Evolutionary conservation across 2,329 filamentous ascomycete genomes (phyloP).

Genomic region (Aspergillus arachidicola): DNA sequence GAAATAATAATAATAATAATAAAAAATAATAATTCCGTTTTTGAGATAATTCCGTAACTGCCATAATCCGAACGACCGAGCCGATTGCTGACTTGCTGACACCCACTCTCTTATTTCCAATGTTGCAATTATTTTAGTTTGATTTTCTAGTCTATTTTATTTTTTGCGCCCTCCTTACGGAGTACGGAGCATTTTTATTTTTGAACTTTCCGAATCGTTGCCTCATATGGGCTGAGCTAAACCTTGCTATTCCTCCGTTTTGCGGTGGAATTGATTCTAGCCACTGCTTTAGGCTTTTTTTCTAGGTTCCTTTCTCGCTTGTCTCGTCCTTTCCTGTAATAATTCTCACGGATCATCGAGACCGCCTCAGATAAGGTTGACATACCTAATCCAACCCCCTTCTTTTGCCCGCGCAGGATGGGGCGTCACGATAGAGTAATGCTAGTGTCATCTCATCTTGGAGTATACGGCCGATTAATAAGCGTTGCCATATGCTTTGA

Average conservation of each 20-base stretch:
- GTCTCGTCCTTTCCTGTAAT: not conserved
- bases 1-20: too few species aligned
- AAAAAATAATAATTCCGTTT: not conserved
- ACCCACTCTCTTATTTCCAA: not conserved
- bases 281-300: not conserved
- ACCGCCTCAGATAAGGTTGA: not conserved
- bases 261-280: conserved; percentile 10
- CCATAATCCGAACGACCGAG: conserved; percentile 27
- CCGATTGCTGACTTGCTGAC: conserved; percentile 8
- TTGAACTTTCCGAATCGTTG: conserved; percentile 3
- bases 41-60: conserved; percentile 6
- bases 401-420: not conserved
- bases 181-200: not conserved
- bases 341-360: not conserved
- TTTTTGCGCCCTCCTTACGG: not conserved
- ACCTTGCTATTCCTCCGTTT: conserved; percentile 10
- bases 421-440: not conserved
- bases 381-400: not conserved
- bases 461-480: not conserved
- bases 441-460: not conserved
- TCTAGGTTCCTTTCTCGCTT: not conserved
- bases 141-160: not conserved
- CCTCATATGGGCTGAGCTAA: not conserved
- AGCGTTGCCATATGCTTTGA: not conserved
- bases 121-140: not conserved